Base-by-base conservation (phyloP, 1,284 basidiomycete genomes). In the Marasmius sp. region DNA sequence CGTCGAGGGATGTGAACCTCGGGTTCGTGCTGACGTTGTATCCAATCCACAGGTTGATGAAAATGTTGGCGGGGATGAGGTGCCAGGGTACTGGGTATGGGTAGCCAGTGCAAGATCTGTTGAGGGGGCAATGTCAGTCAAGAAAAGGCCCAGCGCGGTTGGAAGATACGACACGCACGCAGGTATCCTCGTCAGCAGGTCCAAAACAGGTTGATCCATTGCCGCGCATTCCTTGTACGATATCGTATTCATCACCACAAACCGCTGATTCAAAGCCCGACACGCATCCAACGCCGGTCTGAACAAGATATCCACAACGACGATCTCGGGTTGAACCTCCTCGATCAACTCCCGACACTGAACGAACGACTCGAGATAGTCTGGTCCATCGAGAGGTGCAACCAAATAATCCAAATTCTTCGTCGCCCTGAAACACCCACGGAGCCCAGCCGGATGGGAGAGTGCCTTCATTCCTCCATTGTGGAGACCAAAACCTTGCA, bases 111-210 rank as follows among this genome's bases (percentile, higher is more conserved):
- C 50, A 56, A 16, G 16, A 27, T 37, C 5, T n/a, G n/a, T 18
- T 38, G 41, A 14, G 18, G 10, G 16, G 39, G 39, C 20, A 33
- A 8, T 54, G 45, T 16, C 37, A 33, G 41, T 18, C 20, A 27
- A 10, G 36, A 53, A 34, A 10, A 43, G 6, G 5, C 5, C 5
- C 27, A n/a, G n/a, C n/a, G n/a, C n/a, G n/a, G n/a, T n/a, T n/a
- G n/a, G 27, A 27, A 27, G 27, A 27, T 27, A 27, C 27, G 2
- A 27, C 9, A 58, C 62, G 33, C 51, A 63, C 62, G 55, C 59
- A 55, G 62, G 62, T 58, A 49, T 58, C 38, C 61, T 63, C 62
- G 59, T 60, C 6, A 63, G 39, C 9, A 39, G 51, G 18, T 33
- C 33, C 12, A 45, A 20, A 34, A 34, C 34, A 27, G 61, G 61